phyloP scores from a whole-genome alignment of 257 asterid species.

The Nicotiana attenuata region DNA sequence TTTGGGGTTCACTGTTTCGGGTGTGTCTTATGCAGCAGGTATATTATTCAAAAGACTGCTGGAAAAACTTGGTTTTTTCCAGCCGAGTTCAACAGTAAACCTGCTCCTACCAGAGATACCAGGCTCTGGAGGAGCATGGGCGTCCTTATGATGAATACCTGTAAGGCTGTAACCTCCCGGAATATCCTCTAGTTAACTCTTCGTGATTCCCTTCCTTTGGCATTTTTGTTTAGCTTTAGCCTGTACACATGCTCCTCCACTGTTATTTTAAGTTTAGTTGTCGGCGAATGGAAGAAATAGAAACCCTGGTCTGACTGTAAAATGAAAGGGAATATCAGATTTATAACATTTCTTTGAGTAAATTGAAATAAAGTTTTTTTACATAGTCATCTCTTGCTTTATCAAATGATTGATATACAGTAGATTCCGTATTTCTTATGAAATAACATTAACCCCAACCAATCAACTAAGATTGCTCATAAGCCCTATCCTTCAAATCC shows the following conservation, averaged over 20 bases:
- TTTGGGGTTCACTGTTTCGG: constrained; percentile 52
- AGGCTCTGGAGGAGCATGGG: constrained; percentile 30
- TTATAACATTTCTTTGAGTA: background rate
- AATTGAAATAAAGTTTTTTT: background rate
- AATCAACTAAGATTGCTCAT: too few species aligned
- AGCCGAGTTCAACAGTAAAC: constrained; percentile 31
- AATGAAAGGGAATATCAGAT: background rate
- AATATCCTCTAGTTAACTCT: background rate
- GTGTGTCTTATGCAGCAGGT: constrained; percentile 63
- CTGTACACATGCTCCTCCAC: background rate
- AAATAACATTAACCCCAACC: too few species aligned
- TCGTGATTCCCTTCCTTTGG: background rate
- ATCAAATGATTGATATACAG: background rate
- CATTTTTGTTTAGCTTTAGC: background rate
- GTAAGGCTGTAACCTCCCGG: background rate
- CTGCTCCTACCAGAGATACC: constrained; percentile 18
- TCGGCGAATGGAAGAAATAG: background rate
- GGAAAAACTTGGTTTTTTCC: constrained; percentile 46
- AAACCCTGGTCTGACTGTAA: background rate
- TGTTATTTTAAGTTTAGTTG: background rate
- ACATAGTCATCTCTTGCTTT: background rate
- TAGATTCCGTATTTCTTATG: background rate
- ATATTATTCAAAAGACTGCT: constrained; percentile 44
- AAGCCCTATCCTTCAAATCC: too few species aligned
- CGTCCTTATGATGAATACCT: constrained; percentile 22